Percentiles rank a stretch among this genome's conserved stretches.
phyloP scores from a whole-genome alignment of 768 basidiomycete species.

The Saitozyma podzolica region DNA sequence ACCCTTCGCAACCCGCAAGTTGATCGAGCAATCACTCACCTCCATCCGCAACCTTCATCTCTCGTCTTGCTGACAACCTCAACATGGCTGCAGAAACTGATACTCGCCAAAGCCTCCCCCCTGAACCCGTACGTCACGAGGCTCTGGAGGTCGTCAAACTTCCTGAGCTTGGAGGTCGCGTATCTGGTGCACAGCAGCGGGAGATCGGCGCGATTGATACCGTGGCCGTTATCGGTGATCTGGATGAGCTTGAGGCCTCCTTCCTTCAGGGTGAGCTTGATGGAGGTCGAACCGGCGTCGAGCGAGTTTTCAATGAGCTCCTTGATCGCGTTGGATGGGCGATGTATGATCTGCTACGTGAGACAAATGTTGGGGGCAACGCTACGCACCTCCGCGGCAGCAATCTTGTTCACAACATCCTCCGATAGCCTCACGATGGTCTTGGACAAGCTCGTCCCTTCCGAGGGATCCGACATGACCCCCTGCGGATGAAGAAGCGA shows the following conservation, averaged over 20 bases:
- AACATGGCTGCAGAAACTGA: conserved; percentile 88
- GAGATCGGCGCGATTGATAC: conserved; percentile 83
- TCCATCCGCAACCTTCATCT: conserved; percentile 82
- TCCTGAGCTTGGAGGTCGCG: conserved; percentile 87
- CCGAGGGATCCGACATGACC: too few species aligned
- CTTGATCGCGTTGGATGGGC: conserved; percentile 92
- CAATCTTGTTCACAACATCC: conserved; percentile 85
- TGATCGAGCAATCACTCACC: conserved; percentile 60
- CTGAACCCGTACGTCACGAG: conserved; percentile 93
- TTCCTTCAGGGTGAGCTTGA: conserved; percentile 86
- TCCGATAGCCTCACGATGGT: conserved; percentile 74
- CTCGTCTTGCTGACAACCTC: conserved; percentile 88
- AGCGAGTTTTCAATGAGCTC: conserved; percentile 92
- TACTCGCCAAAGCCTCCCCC: conserved; percentile 93
- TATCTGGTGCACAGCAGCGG: conserved; percentile 90
- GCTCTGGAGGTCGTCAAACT: conserved; percentile 79
- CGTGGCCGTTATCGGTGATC: conserved; percentile 95
- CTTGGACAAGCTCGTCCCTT: conserved; percentile 17
- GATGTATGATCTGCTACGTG: conserved; percentile 68
- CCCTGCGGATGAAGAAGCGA: too few species aligned
- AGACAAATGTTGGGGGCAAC: background rate
- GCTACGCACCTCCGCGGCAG: conserved; percentile 61
- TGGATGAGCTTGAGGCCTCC: conserved; percentile 92
- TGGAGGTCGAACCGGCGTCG: conserved; percentile 86
- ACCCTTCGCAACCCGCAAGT: background rate